These are phyloP conservation scores for Fusarium ambrosium DNA, from an alignment of 2,329 filamentous ascomycete species.

Conservation along the genomic window DNA sequence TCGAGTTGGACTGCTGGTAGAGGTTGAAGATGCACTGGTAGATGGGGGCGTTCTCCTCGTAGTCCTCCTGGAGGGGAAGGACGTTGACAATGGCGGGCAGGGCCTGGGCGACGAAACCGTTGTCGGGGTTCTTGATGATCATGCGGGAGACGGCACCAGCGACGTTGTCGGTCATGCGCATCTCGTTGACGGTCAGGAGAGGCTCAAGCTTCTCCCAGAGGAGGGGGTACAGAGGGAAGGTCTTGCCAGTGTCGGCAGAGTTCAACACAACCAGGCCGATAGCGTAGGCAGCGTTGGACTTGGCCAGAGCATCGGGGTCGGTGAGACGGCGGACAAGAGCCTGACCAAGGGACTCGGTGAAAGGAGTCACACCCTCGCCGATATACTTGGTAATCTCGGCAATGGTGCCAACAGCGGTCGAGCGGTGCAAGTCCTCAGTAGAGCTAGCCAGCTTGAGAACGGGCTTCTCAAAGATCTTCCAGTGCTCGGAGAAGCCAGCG, in stretches of 20 bases:
- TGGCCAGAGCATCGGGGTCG: conserved; percentile 91
- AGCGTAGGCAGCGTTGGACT: conserved; percentile 95
- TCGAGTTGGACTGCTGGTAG: conserved; percentile 78
- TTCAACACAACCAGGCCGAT: conserved; percentile 87
- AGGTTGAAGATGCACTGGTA: conserved; percentile 91
- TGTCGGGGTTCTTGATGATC: conserved; percentile 89
- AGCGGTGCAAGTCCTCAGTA: conserved; percentile 87
- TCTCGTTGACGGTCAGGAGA: conserved; percentile 81
- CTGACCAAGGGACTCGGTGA: conserved; percentile 82
- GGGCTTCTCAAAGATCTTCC: conserved; percentile 96
- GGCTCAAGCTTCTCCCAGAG: conserved; percentile 91
- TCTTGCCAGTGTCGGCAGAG: conserved; percentile 77
- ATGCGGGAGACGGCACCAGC: conserved; percentile 92
- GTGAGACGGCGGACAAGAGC: conserved; percentile 87
- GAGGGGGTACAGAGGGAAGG: conserved; percentile 80
- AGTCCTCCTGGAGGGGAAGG: conserved; percentile 92
- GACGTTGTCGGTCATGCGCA: conserved; percentile 91
- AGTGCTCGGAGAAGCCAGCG: conserved; percentile 84
- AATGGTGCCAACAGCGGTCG: conserved; percentile 90
- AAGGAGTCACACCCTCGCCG: conserved; percentile 83
- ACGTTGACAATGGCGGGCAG: conserved; percentile 83
- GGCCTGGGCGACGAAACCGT: conserved; percentile 83
- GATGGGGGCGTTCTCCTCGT: conserved; percentile 94
- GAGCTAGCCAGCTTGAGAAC: conserved; percentile 90
- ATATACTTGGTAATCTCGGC: conserved; percentile 92